Percentiles rank a stretch among this genome's conserved stretches.
These are phyloP conservation scores for Letharia columbiana DNA, from an alignment of 495 filamentous ascomycete genomes.

Conservation along the genomic window DNA sequence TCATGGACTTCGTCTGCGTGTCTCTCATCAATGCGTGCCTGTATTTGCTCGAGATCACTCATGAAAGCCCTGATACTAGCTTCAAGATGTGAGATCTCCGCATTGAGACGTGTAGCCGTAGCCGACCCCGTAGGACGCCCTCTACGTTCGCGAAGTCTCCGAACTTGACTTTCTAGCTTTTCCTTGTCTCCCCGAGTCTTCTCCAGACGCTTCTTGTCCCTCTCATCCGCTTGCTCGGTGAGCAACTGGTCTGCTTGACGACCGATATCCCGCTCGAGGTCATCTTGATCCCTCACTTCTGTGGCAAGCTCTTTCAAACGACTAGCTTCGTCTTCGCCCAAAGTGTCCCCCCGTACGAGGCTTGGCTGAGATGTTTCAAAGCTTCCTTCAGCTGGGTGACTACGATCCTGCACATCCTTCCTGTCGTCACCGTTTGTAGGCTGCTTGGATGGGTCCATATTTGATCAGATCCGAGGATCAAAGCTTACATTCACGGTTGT, in stretches of 20 bases:
- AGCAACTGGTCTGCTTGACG: conserved; percentile 64
- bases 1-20: conserved; percentile 44
- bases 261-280: conserved; percentile 67
- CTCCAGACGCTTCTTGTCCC: conserved; percentile 77
- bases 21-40: conserved; percentile 66
- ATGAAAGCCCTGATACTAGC: conserved; percentile 50
- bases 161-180: conserved; percentile 41
- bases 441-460: conserved; percentile 4
- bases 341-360: conserved; percentile 7
- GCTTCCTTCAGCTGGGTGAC: neutral
- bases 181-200: conserved; percentile 58
- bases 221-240: conserved; percentile 75
- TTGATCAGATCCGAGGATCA: neutral
- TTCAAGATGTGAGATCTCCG: conserved; percentile 56
- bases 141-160: conserved; percentile 42
- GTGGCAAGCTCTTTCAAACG: conserved; percentile 60
- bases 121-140: conserved; percentile 40
- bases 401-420: neutral
- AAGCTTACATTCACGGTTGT: neutral
- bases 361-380: neutral
- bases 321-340: conserved; percentile 45
- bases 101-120: conserved; percentile 43
- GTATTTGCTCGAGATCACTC: conserved; percentile 68
- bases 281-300: conserved; percentile 74
- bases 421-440: too few species aligned